These are phyloP conservation scores for Pulicaria dysenterica DNA, from an alignment of 129 eudicot species.

Conservation along the genomic window DNA sequence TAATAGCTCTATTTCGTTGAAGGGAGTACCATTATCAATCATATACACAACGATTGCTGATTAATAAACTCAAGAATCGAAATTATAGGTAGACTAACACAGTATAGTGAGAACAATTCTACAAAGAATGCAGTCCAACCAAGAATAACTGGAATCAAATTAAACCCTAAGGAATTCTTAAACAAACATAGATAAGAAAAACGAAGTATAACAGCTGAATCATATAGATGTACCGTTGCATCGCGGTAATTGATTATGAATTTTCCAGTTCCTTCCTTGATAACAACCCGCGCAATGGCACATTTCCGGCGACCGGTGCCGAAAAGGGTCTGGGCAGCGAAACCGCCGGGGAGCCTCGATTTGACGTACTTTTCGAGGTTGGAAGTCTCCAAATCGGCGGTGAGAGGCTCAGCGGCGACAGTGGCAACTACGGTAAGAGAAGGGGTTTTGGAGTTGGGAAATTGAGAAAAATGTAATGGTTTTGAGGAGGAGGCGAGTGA, in stretches of 20 bases:
- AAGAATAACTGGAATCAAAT: not conserved
- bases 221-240: conserved; percentile 45
- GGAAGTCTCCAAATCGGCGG: conserved; percentile 39
- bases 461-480: conserved; percentile 18
- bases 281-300: conserved; percentile 93
- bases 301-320: conserved; percentile 90
- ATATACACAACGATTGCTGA: not conserved
- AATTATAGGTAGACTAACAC: not conserved
- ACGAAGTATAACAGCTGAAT: not conserved
- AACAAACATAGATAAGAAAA: conserved; percentile 14
- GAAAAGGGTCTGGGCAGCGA: conserved; percentile 73
- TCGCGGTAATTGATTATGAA: conserved; percentile 75
- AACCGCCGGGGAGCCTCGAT: conserved; percentile 85
- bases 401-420: conserved; percentile 29
- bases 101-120: not conserved
- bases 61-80: not conserved
- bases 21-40: not conserved
- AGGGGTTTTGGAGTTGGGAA: conserved; percentile 33
- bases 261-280: conserved; percentile 85
- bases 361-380: conserved; percentile 64
- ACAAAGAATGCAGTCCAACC: conserved; percentile 6
- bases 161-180: not conserved
- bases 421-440: conserved; percentile 44
- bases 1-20: not conserved
- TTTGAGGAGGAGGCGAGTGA: conserved; percentile 38